Base-by-base conservation (phyloP, 768 basidiomycete genomes). In the Boletus rufocinnamomeus region DNA sequence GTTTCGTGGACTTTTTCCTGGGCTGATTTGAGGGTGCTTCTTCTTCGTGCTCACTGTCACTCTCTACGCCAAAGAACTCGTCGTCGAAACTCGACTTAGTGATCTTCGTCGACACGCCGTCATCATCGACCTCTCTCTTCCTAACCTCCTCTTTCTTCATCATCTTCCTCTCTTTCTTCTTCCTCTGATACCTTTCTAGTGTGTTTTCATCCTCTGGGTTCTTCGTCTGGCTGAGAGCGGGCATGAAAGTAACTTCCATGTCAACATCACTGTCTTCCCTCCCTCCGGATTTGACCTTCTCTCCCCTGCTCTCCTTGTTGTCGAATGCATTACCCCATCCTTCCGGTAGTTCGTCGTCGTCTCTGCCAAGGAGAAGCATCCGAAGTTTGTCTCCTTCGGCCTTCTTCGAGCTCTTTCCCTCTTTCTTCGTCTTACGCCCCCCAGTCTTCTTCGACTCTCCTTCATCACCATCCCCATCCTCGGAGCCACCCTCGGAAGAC, bases 211-310 rank as follows among this genome's bases (percentile, higher is more conserved):
- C 83, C 52, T 80, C 79, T 17, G 77, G 78, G 21, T 71, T 77
- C 63, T 79, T 81, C 61, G 73, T 70, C 50, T 79, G 83, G 57
- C 79, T 86, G 40, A 98, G 76, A 6, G 88, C 96, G 2, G 97
- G 93, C 17, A 84, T 87, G 72, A 99, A 98, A 0, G 96, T 98
- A 67, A 99, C 89, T 75, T 98, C 89, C 91, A 99, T 91, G 57
- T 95, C 93, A 10, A 87, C 81, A 63, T 88, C 85, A 45, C 74
- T 52, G 4, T 58, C 61, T 10, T 60, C 78, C 41, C 73, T 76
- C 21, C 69, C 54, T 21, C 37, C 44, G 1, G 17, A 7, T 23
- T 57, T 57, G 6, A 49, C 37, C 10, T 46, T 59, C 11, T 28
- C 35, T 16, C 21, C 45, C 34, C 54, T 63, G 34, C 32, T 59